These are phyloP conservation scores for Spergularia azorica DNA, from an alignment of 179 eudicot species.

Conservation along the genomic window DNA sequence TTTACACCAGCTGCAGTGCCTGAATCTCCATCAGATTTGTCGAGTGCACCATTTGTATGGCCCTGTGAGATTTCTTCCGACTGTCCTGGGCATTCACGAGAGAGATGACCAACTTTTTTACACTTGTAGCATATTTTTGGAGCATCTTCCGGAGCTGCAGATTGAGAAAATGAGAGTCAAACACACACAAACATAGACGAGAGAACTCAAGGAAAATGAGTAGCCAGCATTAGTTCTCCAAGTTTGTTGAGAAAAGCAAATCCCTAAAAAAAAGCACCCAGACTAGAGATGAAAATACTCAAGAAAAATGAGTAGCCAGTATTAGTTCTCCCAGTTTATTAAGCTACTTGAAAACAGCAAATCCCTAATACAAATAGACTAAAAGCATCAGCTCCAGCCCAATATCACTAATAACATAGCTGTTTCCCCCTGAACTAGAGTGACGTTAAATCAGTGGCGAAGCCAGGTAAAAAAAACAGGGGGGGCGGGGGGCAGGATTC, in stretches of 20 bases:
- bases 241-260: too few relatives aligned
- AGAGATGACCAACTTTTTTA: constrained; percentile 84
- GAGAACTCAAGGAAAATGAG: neutral
- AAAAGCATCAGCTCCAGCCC: neutral
- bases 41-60: constrained; percentile 32
- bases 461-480: too few relatives aligned
- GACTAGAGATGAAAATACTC: neutral
- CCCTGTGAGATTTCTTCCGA: constrained; percentile 37
- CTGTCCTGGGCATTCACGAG: constrained; percentile 86
- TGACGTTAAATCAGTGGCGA: too few relatives aligned
- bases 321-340: neutral
- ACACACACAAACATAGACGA: neutral
- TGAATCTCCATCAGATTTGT: constrained; percentile 31
- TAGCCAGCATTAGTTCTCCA: too few relatives aligned
- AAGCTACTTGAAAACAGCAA: neutral
- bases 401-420: neutral
- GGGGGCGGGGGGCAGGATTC: too few relatives aligned
- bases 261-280: too few relatives aligned
- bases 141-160: constrained; percentile 55
- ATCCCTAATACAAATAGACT: neutral
- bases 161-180: neutral
- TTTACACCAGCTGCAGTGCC: constrained; percentile 42
- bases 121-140: constrained; percentile 88
- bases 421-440: too few relatives aligned
- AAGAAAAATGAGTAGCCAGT: neutral